Conservation (phyloP, 768 basidiomycete genomes). For the Amanita pseudoporphyria region DNA sequence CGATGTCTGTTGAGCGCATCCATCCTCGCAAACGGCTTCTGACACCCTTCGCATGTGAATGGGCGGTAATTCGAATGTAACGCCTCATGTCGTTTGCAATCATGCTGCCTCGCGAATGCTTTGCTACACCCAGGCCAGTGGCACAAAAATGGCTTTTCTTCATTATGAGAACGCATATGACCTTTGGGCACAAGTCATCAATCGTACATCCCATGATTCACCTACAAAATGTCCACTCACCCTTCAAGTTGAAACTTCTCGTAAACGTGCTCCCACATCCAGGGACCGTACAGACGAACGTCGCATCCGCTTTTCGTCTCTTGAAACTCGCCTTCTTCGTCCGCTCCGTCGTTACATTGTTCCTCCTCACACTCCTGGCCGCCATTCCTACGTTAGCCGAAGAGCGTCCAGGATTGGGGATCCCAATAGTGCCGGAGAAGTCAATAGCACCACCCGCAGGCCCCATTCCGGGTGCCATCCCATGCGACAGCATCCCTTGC, state of each 20-base stretch:
- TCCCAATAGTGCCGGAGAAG: background rate
- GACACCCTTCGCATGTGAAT: conserved; percentile 88
- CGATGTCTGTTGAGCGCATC: conserved; percentile 92
- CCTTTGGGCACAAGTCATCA: conserved; percentile 30
- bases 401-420: background rate
- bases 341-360: conserved; percentile 84
- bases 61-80: conserved; percentile 89
- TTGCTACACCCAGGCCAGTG: conserved; percentile 93
- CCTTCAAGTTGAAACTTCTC: conserved; percentile 88
- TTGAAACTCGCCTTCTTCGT: conserved; percentile 83
- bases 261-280: conserved; percentile 88
- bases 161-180: conserved; percentile 91
- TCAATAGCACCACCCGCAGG: background rate
- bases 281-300: conserved; percentile 73
- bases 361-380: conserved; percentile 31
- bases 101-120: conserved; percentile 90
- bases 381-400: background rate
- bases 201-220: background rate
- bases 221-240: conserved; percentile 26
- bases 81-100: conserved; percentile 95
- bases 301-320: conserved; percentile 81
- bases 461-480: background rate
- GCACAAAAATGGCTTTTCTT: conserved; percentile 92
- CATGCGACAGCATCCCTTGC: background rate
- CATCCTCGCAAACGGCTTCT: conserved; percentile 89